Evolutionary conservation across 2,329 filamentous ascomycete species (phyloP), one percentile per base, ranked within the genome.

Genomic region (Gaeumannomyces tritici): DNA sequence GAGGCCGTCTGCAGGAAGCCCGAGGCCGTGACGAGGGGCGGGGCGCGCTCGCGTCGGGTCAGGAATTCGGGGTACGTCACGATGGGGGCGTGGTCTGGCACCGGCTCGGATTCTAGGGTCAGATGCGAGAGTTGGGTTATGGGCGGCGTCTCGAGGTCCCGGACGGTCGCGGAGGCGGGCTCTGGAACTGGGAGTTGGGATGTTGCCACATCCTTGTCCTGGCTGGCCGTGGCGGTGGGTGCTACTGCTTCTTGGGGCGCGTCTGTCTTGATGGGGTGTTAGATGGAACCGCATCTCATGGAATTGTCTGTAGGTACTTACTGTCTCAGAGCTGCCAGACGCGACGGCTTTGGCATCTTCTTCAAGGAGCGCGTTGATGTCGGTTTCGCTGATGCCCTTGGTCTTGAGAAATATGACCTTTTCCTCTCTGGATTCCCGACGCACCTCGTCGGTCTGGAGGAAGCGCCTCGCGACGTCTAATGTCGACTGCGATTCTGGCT

Each of bases 381-480:
- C 86, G 35, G 81, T 79, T 5, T 82, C 76, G 4, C 76, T 76
- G 9, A 96, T 77, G 4, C 90, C 90, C 73, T 97, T 97, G 60
- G 84, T 84, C 69, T 87, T 82, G 1, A 97, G 77, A 68, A 96
- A 96, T 9, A 83, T 82, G 26, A 83, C 78, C 76, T 96, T 96
- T 74, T 86, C 87, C 62, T 90, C 88, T 57, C 81, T 80, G 0
- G 88, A 80, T 42, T 88, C 85, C 73, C 88, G 77, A 63, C 83
- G 85, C 63, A 96, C 89, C 26, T 81, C 79, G 9, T 89, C 85
- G 64, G 96, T 88, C 60, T 89, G 79, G 4, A 97, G 81, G 70
- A 96, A 97, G 61, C 80, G 83, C 56, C 83, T 81, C 31, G 92
- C 91, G 70, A 91, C 85, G 21, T 91, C 85, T 47, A 90, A 62